Evolutionary conservation across 306 rosid species (phyloP), one percentile per base, ranked within the genome.

Genomic region (Medicago lupulina): DNA sequence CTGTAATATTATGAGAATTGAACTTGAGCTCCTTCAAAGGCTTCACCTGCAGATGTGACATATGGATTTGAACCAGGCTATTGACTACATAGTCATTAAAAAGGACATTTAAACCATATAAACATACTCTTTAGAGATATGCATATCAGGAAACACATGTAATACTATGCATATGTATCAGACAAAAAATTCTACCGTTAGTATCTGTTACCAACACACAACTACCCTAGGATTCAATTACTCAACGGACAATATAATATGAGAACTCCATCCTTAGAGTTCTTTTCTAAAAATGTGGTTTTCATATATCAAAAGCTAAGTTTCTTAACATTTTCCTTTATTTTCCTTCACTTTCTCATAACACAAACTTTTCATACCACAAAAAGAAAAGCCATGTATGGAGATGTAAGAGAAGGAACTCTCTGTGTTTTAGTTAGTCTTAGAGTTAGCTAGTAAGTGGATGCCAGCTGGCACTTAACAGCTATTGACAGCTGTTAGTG

Each of bases 11-110:
- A 55, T 61, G 90, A 81, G 99, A 96, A 85, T 87, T 90, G 85
- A 96, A 96, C 65, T 79, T 82, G 78, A 96, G 92, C 87, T 92
- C 97, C 81, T 96, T 92, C 79, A 96, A 83, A 67, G 99, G 99
- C 84, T 96, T 96, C 86, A 96, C 96, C 99, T 96, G 87, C 67
- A 85, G 49, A 81, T 61, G 70, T 78, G 51, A 68, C 77, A 65
- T 39, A 69, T 69, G 73, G 17, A 75, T 76, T 75, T 71, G 73
- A 31, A 28, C 18, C 34, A 46, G 2, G 65, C 39, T 54, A 53
- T 53, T 61, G 54, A 68, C 60, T 18, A 50, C 80, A 40, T 38
- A 47, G 51, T 19, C 46, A 53, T 50, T 51, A 70, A 28, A 57
- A 51, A 49, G 64, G 28, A 39, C 62, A 68, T 46, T 55, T 16